phyloP scores from a whole-genome alignment of 176 grass and related monocot genomes.

The Cocos nucifera region DNA sequence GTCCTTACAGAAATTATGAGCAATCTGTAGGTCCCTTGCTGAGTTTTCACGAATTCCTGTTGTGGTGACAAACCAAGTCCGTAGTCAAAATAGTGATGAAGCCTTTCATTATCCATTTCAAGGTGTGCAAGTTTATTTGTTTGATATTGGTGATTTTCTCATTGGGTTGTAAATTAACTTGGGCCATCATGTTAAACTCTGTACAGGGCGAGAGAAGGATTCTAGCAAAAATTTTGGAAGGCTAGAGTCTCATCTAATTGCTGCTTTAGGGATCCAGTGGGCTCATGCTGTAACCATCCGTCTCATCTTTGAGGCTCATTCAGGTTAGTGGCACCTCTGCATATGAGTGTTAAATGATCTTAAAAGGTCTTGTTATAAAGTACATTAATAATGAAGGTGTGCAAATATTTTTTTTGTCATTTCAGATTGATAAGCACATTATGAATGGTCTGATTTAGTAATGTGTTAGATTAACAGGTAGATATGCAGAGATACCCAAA shows the following conservation, averaged over 20 bases:
- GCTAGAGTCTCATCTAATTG: slow-evolving; percentile 75
- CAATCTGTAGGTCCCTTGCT: slow-evolving; percentile 56
- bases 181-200: slow-evolving; percentile 15
- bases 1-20: not conserved
- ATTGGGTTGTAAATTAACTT: not conserved
- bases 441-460: too few relatives aligned
- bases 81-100: slow-evolving; percentile 69
- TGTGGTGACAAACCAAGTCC: slow-evolving; percentile 94
- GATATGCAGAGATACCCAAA: too few relatives aligned
- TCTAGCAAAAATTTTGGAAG: slow-evolving; percentile 22
- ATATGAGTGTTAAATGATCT: too few relatives aligned
- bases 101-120: slow-evolving; percentile 68
- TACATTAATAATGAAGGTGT: too few relatives aligned
- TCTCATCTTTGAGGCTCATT: slow-evolving; percentile 91
- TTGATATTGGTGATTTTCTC: not conserved
- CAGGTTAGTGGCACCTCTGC: slow-evolving; percentile 35
- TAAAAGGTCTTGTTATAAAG: too few relatives aligned
- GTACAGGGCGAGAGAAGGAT: slow-evolving; percentile 45
- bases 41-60: slow-evolving; percentile 83
- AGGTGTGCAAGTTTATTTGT: slow-evolving; percentile 39
- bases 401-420: too few relatives aligned
- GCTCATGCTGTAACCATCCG: slow-evolving; percentile 81
- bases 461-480: too few relatives aligned
- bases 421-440: too few relatives aligned
- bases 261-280: slow-evolving; percentile 90